Conservation (phyloP, 2,329 filamentous ascomycete species). For the Colletotrichum cordylinicola region DNA sequence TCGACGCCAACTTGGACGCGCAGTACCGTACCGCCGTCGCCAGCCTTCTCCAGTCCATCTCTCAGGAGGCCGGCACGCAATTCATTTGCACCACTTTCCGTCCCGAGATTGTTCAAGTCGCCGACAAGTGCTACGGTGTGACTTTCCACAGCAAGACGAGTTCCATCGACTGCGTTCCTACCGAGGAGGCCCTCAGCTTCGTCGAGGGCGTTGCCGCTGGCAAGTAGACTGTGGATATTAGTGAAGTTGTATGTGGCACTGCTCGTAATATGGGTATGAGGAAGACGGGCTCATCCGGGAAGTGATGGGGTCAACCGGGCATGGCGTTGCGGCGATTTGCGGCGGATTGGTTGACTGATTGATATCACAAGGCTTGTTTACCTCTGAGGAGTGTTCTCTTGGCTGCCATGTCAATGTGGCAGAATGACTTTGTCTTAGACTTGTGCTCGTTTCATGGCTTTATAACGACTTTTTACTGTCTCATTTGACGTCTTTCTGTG, state of each 20-base stretch:
- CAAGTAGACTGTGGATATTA: background rate
- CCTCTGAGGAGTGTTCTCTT: background rate
- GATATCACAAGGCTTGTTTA: constrained; percentile 16
- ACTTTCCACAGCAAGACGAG: constrained; percentile 94
- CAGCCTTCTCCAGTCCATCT: constrained; percentile 82
- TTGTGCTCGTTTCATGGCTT: background rate
- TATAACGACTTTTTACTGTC: background rate
- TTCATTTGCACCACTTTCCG: constrained; percentile 99
- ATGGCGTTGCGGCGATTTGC: constrained; percentile 22
- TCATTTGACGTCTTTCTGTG: background rate
- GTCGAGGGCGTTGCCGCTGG: constrained; percentile 76
- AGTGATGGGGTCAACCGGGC: background rate
- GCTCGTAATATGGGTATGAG: background rate
- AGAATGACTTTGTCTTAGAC: background rate
- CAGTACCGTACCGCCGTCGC: constrained; percentile 98
- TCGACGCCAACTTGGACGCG: constrained; percentile 96
- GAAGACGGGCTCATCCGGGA: background rate
- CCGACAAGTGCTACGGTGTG: constrained; percentile 97
- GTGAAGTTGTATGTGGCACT: background rate
- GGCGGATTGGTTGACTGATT: constrained; percentile 7
- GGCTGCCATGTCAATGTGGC: background rate
- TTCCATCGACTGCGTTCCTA: constrained; percentile 87
- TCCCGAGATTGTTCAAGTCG: constrained; percentile 93
- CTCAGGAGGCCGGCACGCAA: constrained; percentile 69
- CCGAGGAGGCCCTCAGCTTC: constrained; percentile 89